These are phyloP conservation scores for Monosporascus sp. DNA, from an alignment of 2,329 filamentous ascomycete genomes.

Conservation along the genomic window DNA sequence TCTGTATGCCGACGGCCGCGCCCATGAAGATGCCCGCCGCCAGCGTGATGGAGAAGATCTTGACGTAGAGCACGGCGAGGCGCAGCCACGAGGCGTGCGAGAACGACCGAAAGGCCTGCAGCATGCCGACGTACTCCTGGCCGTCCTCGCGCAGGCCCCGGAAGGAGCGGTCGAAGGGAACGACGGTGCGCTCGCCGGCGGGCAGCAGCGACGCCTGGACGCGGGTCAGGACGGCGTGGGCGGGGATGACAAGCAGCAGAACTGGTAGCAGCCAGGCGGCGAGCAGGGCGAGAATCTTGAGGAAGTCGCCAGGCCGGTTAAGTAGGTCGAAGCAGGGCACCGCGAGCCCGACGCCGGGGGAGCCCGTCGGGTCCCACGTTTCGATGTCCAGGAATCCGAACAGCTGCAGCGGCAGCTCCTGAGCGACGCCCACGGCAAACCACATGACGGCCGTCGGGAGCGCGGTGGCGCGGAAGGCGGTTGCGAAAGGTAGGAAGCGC, in stretches of 20 bases:
- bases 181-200: conserved; percentile 72
- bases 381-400: conserved; percentile 39
- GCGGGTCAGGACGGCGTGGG: conserved; percentile 67
- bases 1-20: conserved; percentile 23
- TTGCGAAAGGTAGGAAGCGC: conserved; percentile 59
- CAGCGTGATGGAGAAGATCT: conserved; percentile 54
- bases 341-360: conserved; percentile 22
- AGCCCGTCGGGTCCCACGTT: conserved; percentile 25
- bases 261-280: conserved; percentile 42
- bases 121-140: conserved; percentile 60
- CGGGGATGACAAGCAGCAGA: conserved; percentile 63
- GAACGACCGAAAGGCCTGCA: conserved; percentile 73
- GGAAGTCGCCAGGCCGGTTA: conserved; percentile 16
- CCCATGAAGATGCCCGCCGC: conserved; percentile 39
- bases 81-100: conserved; percentile 63
- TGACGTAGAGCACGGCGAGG: conserved; percentile 65
- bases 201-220: conserved; percentile 80
- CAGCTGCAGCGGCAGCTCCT: conserved; percentile 40
- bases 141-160: conserved; percentile 64
- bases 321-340: conserved; percentile 9
- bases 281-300: conserved; percentile 37
- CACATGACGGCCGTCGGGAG: conserved; percentile 59
- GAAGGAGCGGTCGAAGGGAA: conserved; percentile 81
- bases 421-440: conserved; percentile 44
- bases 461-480: conserved; percentile 60